These are phyloP conservation scores for Sphagnum magellanicum DNA, from an alignment of 228 moss, liverwort and hornwort genomes.

Conservation along the genomic window DNA sequence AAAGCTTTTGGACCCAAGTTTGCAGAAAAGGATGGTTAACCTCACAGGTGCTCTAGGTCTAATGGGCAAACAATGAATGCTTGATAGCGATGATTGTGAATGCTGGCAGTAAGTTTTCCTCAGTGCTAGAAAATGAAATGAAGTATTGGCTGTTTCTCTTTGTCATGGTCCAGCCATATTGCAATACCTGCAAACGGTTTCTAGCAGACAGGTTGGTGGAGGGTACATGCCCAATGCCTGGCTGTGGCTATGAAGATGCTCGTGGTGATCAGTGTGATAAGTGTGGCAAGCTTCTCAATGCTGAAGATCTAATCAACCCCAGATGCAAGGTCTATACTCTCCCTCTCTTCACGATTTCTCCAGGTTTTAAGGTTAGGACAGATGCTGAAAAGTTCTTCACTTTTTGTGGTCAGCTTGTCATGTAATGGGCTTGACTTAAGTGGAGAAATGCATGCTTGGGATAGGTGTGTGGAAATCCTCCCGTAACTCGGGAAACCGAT, in stretches of 20 bases:
- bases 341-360: not conserved
- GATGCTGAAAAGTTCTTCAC: no score
- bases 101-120: no score
- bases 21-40: no score
- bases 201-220: conserved; percentile 94
- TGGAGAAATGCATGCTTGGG: not conserved
- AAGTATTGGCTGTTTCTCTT: no score
- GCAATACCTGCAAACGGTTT: conserved; percentile 81
- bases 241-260: conserved; percentile 87
- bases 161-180: conserved; percentile 55
- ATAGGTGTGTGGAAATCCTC: conserved; percentile 78
- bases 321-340: conserved; percentile 66
- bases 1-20: no score
- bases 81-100: no score
- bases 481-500: conserved; percentile 65
- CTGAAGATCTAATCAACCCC: conserved; percentile 77
- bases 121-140: no score
- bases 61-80: no score
- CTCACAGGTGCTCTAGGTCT: no score
- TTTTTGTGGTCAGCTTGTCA: no score
- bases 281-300: conserved; percentile 82
- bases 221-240: conserved; percentile 74
- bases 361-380: no score
- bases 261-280: conserved; percentile 92
- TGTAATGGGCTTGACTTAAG: not conserved